Conservation (phyloP, 495 filamentous ascomycete species). For the Melanomma pulvis-pyrius region DNA sequence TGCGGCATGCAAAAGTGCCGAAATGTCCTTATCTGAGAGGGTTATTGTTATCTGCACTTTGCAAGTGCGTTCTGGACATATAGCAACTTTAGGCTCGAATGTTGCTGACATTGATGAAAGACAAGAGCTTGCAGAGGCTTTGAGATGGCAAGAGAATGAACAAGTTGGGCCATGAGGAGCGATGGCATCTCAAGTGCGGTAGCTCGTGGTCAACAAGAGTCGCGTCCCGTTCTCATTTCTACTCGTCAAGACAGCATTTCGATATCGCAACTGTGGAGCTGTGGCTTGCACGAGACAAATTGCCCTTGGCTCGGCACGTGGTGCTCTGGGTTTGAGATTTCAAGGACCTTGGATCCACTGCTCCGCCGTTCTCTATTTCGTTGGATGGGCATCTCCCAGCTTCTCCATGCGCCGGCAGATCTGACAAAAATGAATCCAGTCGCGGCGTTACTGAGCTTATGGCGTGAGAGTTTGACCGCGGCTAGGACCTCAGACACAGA, state of each 20-base stretch:
- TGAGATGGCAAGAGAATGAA: not conserved
- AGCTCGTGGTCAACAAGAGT: not conserved
- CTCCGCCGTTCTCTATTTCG: not conserved
- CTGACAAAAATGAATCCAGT: too few species aligned
- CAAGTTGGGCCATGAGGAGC: not conserved
- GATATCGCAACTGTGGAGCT: not conserved
- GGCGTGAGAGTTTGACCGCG: not conserved
- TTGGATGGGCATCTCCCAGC: too few species aligned
- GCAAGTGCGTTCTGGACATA: not conserved
- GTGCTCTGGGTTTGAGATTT: not conserved
- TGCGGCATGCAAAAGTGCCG: not conserved
- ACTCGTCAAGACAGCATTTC: not conserved
- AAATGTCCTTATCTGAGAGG: not conserved
- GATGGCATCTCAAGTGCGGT: not conserved
- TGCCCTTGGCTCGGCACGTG: conserved; percentile 18
- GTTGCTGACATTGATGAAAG: not conserved
- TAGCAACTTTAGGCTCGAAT: not conserved
- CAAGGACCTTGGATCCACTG: not conserved
- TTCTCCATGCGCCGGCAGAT: too few species aligned
- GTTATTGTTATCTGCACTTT: not conserved
- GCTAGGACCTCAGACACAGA: not conserved
- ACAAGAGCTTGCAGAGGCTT: not conserved
- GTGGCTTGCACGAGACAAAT: conserved; percentile 18
- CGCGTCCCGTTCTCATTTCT: not conserved
- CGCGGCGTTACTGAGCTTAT: not conserved